phyloP scores from a whole-genome alignment of 768 basidiomycete genomes.

The Tylopilus subfusipes region DNA sequence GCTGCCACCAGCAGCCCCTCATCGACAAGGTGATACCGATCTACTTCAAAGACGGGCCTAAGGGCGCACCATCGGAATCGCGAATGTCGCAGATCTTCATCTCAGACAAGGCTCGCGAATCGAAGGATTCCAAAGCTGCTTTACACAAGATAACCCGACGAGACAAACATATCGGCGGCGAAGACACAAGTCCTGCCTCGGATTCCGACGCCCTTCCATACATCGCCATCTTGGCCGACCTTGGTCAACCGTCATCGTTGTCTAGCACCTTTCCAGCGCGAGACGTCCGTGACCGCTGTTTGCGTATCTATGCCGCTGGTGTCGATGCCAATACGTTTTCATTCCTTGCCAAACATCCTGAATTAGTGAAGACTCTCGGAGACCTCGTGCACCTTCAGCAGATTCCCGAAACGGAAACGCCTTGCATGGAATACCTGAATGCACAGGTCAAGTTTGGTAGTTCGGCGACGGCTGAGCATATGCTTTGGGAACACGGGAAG shows the following conservation, averaged over 20 bases:
- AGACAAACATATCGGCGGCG: too few species aligned
- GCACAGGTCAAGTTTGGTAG: slow-evolving; percentile 3
- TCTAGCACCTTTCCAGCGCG: slow-evolving; percentile 1
- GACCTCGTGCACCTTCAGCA: background rate
- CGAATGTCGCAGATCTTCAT: slow-evolving; percentile 18
- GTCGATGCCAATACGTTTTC: background rate
- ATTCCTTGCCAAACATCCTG: slow-evolving; percentile 2
- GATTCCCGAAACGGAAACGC: background rate
- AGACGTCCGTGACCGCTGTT: background rate
- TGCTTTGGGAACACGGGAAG: too few species aligned
- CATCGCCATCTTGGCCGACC: slow-evolving; percentile 11
- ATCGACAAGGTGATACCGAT: slow-evolving; percentile 16
- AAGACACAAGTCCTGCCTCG: too few species aligned
- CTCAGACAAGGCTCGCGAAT: slow-evolving; percentile 10
- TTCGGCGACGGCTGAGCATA: too few species aligned
- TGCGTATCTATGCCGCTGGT: slow-evolving; percentile 5
- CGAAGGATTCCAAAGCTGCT: background rate
- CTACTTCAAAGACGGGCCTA: slow-evolving; percentile 5
- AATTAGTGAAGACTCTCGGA: background rate
- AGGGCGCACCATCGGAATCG: background rate
- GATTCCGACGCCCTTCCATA: too few species aligned
- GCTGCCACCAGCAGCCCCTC: slow-evolving; percentile 8
- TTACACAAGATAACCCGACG: background rate
- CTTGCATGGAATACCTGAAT: background rate
- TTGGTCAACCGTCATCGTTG: background rate